Base-by-base conservation (phyloP, 805 yeast genomes). In the Metschnikowia picachoensis region DNA sequence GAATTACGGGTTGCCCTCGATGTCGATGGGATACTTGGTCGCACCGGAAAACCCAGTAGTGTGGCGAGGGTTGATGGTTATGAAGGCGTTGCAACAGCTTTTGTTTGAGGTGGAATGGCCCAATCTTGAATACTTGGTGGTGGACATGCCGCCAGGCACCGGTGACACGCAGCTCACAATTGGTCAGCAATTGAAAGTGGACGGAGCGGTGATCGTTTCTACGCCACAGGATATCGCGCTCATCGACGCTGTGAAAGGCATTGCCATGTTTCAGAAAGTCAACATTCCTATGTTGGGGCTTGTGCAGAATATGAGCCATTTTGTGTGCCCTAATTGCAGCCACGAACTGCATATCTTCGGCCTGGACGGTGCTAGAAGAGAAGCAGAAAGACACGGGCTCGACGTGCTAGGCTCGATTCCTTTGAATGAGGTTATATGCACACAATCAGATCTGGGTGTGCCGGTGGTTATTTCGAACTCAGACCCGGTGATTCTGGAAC, bases 101-200 rank as follows among this genome's bases (percentile, higher is more conserved):
- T 60, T 88, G 9, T 88, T 84, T 56, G 95, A 88, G 44, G 95
- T 88, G 1, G 77, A 81, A 37, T 88, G 96, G 96, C 60, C 70
- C 8, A 59, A 62, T 5, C 60, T 87, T 37, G 95, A 88, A 59
- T 74, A 81, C 17, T 67, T 88, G 39, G 83, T 88, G 1, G 69
- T 88, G 10, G 96, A 88, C 56, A 77, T 88, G 86, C 96, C 96
- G 0, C 96, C 96, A 0, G 96, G 96, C 2, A 88, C 96, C 0
- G 96, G 96, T 15, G 96, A 88, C 60, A 83, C 87, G 0, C 96
- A 88, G 58, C 70, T 88, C 44, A 85, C 95, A 0, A 72, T 88
- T n/a, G 82, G 89, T 27, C 96, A 88, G 62, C 85, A 82, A 56
- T 61, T 85, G n/a, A 74, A 76, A 38, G 78, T 88, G 0, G 85